Base-by-base conservation (phyloP, 2,329 filamentous ascomycete species). In the Septoria petroselini region DNA sequence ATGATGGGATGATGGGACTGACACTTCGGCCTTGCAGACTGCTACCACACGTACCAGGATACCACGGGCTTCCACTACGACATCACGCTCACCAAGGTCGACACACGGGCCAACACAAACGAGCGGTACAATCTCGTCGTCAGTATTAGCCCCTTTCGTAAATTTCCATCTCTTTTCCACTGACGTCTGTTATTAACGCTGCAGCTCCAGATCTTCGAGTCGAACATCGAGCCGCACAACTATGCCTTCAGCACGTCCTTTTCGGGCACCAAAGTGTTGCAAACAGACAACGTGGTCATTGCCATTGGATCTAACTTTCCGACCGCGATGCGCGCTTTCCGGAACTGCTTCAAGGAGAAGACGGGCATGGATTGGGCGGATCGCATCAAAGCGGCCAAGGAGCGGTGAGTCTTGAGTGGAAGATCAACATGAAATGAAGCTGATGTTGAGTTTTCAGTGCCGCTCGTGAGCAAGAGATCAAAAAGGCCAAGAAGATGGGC, bases 41-140 rank as follows among this genome's bases (percentile, higher is more conserved):
- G 80, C n/a, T 81, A 83, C 61, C 82, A 81, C 52, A 67, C 86
- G 53, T 89, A 85, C 67, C 70, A 68, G 14, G 87, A 93, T 63
- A 48, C 61, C 2, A 77, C 76, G 0, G 78, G 76, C 40, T 87
- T 88, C 64, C 66, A 72, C 3, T 89, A 88, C 68, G 75, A 83
- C 46, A 70, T 87, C 50, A 73, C 75, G 0, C 69, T 93, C 11
- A 75, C 76, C 2, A 79, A 85, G 23, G 64, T 62, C 63, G 78
- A 68, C 66, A 74, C 63, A 31, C 66, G 53, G 3, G 70, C 72
- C 8, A 77, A 77, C 31, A 62, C 68, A 0, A 78, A 79, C 35
- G 80, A 88, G 61, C 80, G 77, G 27, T 83, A 81, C 33, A 70
- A 73, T 0, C 66, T 87, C 2, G 78, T 75, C 52, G 84, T 86